Evolutionary conservation across 2,329 filamentous ascomycete species (phyloP), one percentile per base, ranked within the genome.

Genomic region (Podosphaera xanthii): DNA sequence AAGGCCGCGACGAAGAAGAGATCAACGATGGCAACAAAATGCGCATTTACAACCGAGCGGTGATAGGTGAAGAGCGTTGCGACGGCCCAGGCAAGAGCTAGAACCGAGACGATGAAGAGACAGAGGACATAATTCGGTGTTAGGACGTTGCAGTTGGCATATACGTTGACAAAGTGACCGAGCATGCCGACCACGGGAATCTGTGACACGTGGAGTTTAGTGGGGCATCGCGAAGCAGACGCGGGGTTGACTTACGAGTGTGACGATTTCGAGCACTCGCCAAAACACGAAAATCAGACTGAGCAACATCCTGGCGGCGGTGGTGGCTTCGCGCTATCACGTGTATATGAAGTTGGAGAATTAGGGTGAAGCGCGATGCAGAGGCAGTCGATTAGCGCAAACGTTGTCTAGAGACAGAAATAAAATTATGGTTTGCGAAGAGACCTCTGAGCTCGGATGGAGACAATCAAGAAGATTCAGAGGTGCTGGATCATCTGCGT

Each of bases 141-240:
- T 58, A 83, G 72, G 61, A 73, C 67, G 70, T 84, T 83, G 65
- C 69, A 66, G 58, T 71, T 67, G 65, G 77, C 74, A 70, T 79
- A 83, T 64, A 75, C 74, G 70, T 83, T 70, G 63, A 84, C 77
- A 68, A 84, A 84, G 73, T 77, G 84, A 65, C 78, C 76, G 58
- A 83, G 77, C 77, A 84, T 83, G 71, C 81, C 81, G 70, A 84
- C 75, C 33, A 73, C 76, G 50, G 80, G 80, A 68, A 83, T 82
- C 81, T 84, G 63, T 44, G 36, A 22, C 22, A 22, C 36, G 38
- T 22, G 31, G 2, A 12, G 10, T 12, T 46, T n/a, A 56, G 54
- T 31, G 8, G 30, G 36, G 36, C 14, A 57, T 6, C 57, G 10
- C 22, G 34, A 33, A n/a, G 57, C 33, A 58, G 9, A 30, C 30